Evolutionary conservation across 139 green algal genomes (phyloP).

Genomic region (Chlamydomonas incerta): DNA sequence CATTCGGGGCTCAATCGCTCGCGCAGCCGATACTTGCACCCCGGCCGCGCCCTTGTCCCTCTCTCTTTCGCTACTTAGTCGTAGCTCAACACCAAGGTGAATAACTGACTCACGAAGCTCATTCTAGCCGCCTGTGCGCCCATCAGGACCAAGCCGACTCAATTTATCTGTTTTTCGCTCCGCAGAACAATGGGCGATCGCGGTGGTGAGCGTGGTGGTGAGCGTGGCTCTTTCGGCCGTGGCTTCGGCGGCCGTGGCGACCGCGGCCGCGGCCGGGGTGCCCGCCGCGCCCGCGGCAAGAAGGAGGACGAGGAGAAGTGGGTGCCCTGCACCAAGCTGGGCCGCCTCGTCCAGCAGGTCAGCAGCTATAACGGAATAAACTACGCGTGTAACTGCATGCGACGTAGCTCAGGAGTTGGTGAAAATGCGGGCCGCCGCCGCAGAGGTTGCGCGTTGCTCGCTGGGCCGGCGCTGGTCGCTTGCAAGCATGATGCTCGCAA

Average conservation of each 20-base stretch:
- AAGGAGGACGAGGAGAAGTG: slow-evolving; percentile 97
- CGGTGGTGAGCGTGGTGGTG: slow-evolving; percentile 65
- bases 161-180: background rate
- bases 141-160: background rate
- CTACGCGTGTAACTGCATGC: background rate
- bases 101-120: background rate
- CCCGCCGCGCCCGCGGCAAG: slow-evolving; percentile 74
- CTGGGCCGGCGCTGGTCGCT: too few species aligned
- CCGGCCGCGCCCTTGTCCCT: too few species aligned
- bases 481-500: background rate
- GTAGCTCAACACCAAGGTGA: background rate
- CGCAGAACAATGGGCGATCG: slow-evolving; percentile 60
- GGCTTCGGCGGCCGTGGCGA: slow-evolving; percentile 89
- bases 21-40: too few species aligned
- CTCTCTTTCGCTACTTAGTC: background rate
- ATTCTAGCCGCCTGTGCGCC: background rate
- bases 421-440: slow-evolving; percentile 13
- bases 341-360: slow-evolving; percentile 96
- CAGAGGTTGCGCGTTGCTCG: background rate
- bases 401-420: background rate
- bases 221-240: slow-evolving; percentile 91
- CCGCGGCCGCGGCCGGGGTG: slow-evolving; percentile 76
- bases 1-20: too few species aligned
- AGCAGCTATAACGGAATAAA: background rate
- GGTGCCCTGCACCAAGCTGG: slow-evolving; percentile 98